phyloP scores from a whole-genome alignment of 1,284 basidiomycete genomes.

The Puccinia coronata region DNA sequence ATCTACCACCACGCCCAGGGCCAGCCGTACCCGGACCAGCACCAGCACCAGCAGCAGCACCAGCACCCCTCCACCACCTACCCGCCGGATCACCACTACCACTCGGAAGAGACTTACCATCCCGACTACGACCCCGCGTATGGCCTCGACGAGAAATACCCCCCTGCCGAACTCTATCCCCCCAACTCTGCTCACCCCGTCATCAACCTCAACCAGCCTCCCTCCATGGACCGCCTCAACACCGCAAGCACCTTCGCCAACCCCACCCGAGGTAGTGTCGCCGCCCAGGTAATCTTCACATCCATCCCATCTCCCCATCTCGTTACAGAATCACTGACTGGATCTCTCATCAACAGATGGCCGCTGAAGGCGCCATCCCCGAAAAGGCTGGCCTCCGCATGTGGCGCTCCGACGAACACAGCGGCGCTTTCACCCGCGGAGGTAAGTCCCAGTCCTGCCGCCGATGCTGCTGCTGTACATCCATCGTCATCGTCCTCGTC shows the following conservation, averaged over 20 bases:
- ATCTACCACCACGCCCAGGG: too few relatives aligned
- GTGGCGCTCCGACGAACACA: conserved; percentile 57
- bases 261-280: conserved; percentile 54
- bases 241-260: not conserved
- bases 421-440: conserved; percentile 54
- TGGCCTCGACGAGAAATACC: conserved; percentile 16
- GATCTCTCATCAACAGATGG: conserved; percentile 51
- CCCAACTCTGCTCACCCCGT: not conserved
- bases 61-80: not conserved
- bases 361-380: conserved; percentile 57
- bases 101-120: conserved; percentile 10
- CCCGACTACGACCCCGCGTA: conserved; percentile 23
- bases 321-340: too few relatives aligned
- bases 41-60: too few relatives aligned
- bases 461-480: conserved; percentile 55
- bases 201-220: conserved; percentile 4
- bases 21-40: conserved; percentile 3
- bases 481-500: conserved; percentile 55
- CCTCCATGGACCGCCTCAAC: not conserved
- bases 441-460: conserved; percentile 54
- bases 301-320: not conserved
- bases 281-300: conserved; percentile 52
- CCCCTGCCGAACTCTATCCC: conserved; percentile 9
- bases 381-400: conserved; percentile 57
- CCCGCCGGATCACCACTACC: conserved; percentile 16